These are phyloP conservation scores for Hanseniaspora lindneri DNA, from an alignment of 805 yeast genomes.

Conservation along the genomic window DNA sequence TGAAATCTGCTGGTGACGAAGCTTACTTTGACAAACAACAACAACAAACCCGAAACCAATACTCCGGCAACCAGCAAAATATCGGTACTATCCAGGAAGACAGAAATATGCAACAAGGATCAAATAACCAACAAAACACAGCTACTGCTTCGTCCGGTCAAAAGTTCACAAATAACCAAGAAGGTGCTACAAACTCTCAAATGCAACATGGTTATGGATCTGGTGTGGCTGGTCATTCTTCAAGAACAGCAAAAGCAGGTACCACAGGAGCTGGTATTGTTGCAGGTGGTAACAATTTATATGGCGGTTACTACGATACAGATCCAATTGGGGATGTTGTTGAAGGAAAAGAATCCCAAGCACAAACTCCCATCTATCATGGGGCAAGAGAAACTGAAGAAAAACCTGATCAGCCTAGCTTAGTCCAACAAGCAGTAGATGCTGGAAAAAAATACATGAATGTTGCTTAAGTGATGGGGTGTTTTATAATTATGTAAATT, in stretches of 20 bases:
- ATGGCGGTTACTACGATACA: conserved; percentile 6
- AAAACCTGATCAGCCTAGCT: neutral
- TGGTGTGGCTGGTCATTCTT: neutral
- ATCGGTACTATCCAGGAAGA: neutral
- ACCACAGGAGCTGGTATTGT: neutral
- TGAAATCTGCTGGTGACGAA: conserved; percentile 5
- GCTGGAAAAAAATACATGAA: conserved; percentile 13
- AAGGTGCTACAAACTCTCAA: neutral
- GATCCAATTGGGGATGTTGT: neutral
- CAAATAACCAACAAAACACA: too few species aligned
- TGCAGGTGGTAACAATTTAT: neutral
- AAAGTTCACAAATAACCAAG: neutral
- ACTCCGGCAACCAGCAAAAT: neutral
- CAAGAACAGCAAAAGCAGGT: neutral
- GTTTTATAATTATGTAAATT: neutral
- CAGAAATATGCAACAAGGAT: neutral
- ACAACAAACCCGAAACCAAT: neutral
- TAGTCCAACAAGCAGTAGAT: conserved; percentile 11
- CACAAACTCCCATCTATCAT: neutral
- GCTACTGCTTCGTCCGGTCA: too few species aligned
- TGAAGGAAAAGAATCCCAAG: neutral
- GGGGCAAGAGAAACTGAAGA: neutral
- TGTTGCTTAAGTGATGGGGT: neutral
- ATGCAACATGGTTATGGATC: neutral
- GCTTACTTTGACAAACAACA: conserved; percentile 3